Conservation (phyloP, 1,139 yeast genomes). For the Meyerozyma elateridarum region DNA sequence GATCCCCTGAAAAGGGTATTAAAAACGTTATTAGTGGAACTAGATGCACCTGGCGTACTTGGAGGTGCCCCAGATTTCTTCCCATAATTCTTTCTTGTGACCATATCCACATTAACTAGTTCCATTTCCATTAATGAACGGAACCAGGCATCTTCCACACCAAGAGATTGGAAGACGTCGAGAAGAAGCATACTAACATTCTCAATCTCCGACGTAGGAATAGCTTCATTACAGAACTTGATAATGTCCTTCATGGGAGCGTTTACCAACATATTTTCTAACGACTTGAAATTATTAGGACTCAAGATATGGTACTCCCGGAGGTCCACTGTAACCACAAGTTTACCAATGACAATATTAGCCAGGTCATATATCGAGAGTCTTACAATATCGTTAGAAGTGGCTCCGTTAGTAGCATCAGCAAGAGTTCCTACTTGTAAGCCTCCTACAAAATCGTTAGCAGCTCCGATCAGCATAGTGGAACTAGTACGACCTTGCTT, state of each 20-base stretch:
- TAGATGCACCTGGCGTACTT: too few relatives aligned
- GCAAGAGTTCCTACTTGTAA: slow-evolving; percentile 16
- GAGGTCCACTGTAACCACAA: slow-evolving; percentile 51
- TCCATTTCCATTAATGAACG: slow-evolving; percentile 64
- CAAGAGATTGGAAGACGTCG: slow-evolving; percentile 62
- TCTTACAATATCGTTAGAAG: slow-evolving; percentile 34
- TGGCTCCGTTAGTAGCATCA: slow-evolving; percentile 9
- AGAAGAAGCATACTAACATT: slow-evolving; percentile 49
- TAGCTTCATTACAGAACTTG: slow-evolving; percentile 39
- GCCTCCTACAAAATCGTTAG: too few relatives aligned
- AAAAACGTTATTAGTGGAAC: slow-evolving; percentile 43
- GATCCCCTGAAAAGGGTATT: slow-evolving; percentile 84
- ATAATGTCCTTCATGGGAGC: slow-evolving; percentile 49
- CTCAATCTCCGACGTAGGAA: slow-evolving; percentile 48
- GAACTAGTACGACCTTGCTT: slow-evolving; percentile 30
- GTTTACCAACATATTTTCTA: slow-evolving; percentile 55
- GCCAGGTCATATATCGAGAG: slow-evolving; percentile 38
- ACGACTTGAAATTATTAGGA: slow-evolving; percentile 49
- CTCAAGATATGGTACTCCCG: slow-evolving; percentile 59
- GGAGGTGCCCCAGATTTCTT: slow-evolving; percentile 9
- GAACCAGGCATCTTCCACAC: slow-evolving; percentile 66
- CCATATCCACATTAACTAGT: slow-evolving; percentile 43
- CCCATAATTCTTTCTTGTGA: slow-evolving; percentile 38
- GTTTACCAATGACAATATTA: slow-evolving; percentile 49
- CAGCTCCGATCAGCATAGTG: slow-evolving; percentile 34